phyloP scores from a whole-genome alignment of 2,329 filamentous ascomycete genomes.

The Madurella fahalii region DNA sequence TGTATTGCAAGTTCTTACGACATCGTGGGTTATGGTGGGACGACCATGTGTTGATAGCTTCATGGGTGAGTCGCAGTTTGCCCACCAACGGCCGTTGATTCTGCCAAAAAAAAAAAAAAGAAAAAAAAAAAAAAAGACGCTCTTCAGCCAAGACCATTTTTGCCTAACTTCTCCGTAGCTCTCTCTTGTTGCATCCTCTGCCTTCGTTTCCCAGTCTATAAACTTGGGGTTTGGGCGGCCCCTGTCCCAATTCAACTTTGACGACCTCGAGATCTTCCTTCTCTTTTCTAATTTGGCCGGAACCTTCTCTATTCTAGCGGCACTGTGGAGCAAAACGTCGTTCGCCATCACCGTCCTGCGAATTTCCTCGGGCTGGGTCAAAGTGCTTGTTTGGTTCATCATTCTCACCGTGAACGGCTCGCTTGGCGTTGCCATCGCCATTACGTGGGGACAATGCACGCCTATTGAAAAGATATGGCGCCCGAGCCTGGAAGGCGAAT shows the following conservation, averaged over 20 bases:
- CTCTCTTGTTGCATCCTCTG: conserved; percentile 11
- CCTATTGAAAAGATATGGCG: conserved; percentile 31
- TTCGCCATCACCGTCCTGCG: conserved; percentile 33
- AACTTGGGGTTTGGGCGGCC: conserved; percentile 25
- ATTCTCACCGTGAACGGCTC: conserved; percentile 29
- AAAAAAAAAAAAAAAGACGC: no score
- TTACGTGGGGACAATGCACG: conserved; percentile 32
- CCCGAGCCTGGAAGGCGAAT: conserved; percentile 25
- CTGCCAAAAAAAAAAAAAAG: no score
- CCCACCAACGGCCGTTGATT: background rate
- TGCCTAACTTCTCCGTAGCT: conserved; percentile 9
- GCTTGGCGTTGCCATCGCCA: conserved; percentile 25
- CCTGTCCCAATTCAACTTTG: conserved; percentile 21
- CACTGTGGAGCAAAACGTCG: conserved; percentile 33
- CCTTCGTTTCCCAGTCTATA: conserved; percentile 20
- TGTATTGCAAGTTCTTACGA: conserved; percentile 30
- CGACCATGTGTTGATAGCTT: conserved; percentile 25
- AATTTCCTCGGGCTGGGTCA: conserved; percentile 27
- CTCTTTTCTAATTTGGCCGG: conserved; percentile 23
- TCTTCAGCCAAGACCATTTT: background rate
- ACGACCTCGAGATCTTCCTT: conserved; percentile 19
- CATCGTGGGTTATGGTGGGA: conserved; percentile 30
- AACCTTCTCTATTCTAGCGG: conserved; percentile 32
- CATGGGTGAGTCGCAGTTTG: conserved; percentile 23
- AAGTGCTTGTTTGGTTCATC: conserved; percentile 28